Conservation (phyloP, 2,329 filamentous ascomycete genomes). For the Paecilomyces sp. region DNA sequence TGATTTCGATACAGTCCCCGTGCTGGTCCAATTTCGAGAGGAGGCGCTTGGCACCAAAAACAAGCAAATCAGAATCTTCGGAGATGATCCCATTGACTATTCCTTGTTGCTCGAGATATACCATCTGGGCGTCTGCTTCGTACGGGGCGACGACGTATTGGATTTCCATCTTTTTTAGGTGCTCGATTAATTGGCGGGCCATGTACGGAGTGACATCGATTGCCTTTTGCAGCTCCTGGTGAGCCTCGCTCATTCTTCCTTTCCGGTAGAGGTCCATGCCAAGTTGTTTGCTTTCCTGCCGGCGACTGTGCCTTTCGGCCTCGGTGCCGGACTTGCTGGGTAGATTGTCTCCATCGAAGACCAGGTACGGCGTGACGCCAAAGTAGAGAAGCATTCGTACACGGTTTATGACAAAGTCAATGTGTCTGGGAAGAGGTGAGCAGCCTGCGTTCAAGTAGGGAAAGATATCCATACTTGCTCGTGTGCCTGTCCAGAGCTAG, state of each 20-base stretch:
- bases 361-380: constrained; percentile 85
- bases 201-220: constrained; percentile 95
- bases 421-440: constrained; percentile 53
- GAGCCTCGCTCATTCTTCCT: constrained; percentile 72
- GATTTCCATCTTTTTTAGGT: constrained; percentile 71
- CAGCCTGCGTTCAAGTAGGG: not conserved
- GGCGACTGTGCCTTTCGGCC: constrained; percentile 62
- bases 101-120: constrained; percentile 82
- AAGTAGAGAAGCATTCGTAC: constrained; percentile 93
- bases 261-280: constrained; percentile 75
- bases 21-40: constrained; percentile 93
- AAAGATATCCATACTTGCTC: constrained; percentile 57
- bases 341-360: constrained; percentile 93
- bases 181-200: constrained; percentile 85
- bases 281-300: constrained; percentile 67
- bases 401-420: constrained; percentile 82
- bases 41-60: constrained; percentile 86
- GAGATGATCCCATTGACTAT: constrained; percentile 83
- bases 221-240: constrained; percentile 84
- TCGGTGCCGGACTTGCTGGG: constrained; percentile 92
- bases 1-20: constrained; percentile 87
- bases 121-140: constrained; percentile 94
- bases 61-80: constrained; percentile 91
- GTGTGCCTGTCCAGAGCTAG: constrained; percentile 84
- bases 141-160: constrained; percentile 93